Conservation (phyloP, 169 alveolate species). For the Babesia bovis region DNA sequence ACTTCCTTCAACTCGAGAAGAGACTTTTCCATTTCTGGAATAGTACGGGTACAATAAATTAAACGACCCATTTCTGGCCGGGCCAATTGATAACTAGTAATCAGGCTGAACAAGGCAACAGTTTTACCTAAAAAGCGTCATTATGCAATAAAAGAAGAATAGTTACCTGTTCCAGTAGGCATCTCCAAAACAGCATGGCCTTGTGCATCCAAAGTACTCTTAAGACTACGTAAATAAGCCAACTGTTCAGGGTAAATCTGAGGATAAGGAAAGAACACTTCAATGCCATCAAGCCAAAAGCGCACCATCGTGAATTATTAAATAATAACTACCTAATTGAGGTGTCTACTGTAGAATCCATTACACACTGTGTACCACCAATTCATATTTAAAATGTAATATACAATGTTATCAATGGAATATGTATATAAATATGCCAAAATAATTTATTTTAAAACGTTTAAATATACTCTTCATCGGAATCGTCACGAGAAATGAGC, state of each 20-base stretch:
- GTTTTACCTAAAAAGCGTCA: constrained; percentile 86
- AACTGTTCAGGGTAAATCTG: constrained; percentile 93
- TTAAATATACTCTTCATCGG: constrained; percentile 53
- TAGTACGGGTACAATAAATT: constrained; percentile 91
- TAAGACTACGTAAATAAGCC: constrained; percentile 89
- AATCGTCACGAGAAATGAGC: constrained; percentile 56
- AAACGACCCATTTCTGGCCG: constrained; percentile 85
- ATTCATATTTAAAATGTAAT: not conserved
- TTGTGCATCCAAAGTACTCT: constrained; percentile 85
- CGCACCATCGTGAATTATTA: constrained; percentile 73
- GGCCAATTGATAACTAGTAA: constrained; percentile 88
- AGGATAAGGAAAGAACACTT: constrained; percentile 93
- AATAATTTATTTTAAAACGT: not conserved
- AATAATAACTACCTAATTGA: not conserved
- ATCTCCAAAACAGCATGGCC: constrained; percentile 96
- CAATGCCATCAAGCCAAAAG: constrained; percentile 87
- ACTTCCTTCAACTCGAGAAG: constrained; percentile 91
- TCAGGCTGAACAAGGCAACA: constrained; percentile 91
- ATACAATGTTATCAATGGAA: not conserved
- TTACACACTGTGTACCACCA: not conserved
- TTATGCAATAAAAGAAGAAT: not conserved
- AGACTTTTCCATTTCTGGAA: constrained; percentile 98
- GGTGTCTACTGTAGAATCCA: constrained; percentile 18
- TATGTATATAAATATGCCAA: no score
- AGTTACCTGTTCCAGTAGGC: constrained; percentile 95